Evolutionary conservation across 129 eudicot genomes (phyloP).

Genomic region (Artemisia argyi): DNA sequence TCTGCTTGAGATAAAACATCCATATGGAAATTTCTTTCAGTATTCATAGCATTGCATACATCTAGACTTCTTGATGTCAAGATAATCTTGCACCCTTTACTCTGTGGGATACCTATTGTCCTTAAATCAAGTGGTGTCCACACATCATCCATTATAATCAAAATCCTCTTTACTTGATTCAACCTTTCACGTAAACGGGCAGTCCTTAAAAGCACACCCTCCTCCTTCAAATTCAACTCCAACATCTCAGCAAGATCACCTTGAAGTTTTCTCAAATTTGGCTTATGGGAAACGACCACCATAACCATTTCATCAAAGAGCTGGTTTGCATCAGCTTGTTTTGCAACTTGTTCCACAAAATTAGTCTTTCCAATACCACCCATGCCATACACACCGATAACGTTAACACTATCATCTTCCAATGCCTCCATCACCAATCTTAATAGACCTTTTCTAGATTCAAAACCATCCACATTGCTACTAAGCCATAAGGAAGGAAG

Average conservation of each 20-base stretch:
- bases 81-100: constrained; percentile 46
- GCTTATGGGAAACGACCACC: constrained; percentile 38
- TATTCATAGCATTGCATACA: constrained; percentile 44
- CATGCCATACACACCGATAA: constrained; percentile 49
- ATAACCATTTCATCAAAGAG: constrained; percentile 46
- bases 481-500: constrained; percentile 34
- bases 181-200: constrained; percentile 39
- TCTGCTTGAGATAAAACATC: constrained; percentile 37
- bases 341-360: constrained; percentile 37
- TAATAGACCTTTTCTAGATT: constrained; percentile 33
- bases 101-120: constrained; percentile 45
- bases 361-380: constrained; percentile 54
- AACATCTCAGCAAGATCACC: constrained; percentile 45
- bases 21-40: constrained; percentile 32
- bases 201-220: constrained; percentile 36
- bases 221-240: constrained; percentile 39
- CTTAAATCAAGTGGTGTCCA: constrained; percentile 40
- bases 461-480: constrained; percentile 33
- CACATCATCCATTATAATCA: constrained; percentile 46
- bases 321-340: constrained; percentile 26
- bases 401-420: constrained; percentile 33
- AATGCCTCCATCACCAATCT: constrained; percentile 39
- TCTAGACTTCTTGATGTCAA: constrained; percentile 45
- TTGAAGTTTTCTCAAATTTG: constrained; percentile 42
- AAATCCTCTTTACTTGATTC: constrained; percentile 35